Evolutionary conservation across 2,329 filamentous ascomycete species (phyloP).

Genomic region (Meredithiella fracta): DNA sequence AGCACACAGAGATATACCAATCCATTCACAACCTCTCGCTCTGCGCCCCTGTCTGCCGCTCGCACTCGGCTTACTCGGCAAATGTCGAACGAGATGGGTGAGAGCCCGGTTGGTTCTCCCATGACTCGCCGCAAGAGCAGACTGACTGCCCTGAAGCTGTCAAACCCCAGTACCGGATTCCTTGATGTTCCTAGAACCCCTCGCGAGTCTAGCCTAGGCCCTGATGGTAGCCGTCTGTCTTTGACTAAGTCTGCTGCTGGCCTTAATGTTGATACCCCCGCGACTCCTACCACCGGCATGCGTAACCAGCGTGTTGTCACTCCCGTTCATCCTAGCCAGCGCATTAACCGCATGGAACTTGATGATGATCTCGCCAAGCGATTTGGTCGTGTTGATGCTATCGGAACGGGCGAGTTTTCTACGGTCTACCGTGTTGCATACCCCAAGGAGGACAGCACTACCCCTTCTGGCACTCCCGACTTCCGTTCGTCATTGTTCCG

Average conservation of each 20-base stretch:
- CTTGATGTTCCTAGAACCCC: conserved; percentile 52
- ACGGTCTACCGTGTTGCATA: conserved; percentile 65
- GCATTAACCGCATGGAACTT: conserved; percentile 45
- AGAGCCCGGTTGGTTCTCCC: conserved; percentile 4
- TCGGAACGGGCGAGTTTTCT: conserved; percentile 86
- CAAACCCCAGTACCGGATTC: conserved; percentile 8
- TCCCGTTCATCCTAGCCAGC: conserved; percentile 46
- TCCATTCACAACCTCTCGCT: conserved; percentile 26
- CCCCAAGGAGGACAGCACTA: conserved; percentile 17
- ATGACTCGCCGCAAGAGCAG: conserved; percentile 10
- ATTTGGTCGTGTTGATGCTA: conserved; percentile 65
- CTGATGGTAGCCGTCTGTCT: conserved; percentile 67
- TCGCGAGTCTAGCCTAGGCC: conserved; percentile 53
- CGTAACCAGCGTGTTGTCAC: conserved; percentile 36
- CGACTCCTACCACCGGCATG: conserved; percentile 57
- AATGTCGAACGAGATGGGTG: conserved; percentile 17
- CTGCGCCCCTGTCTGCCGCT: conserved; percentile 23
- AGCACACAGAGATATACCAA: conserved; percentile 29
- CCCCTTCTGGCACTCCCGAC: conserved; percentile 9
- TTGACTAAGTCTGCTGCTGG: conserved; percentile 45
- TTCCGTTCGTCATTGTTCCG: conserved; percentile 28
- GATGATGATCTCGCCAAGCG: conserved; percentile 57
- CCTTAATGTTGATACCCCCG: conserved; percentile 32
- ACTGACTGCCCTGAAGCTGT: conserved; percentile 10
- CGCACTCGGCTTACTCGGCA: conserved; percentile 18